A percentile compares a stretch with the other conserved stretches of the same genome.
These are phyloP conservation scores for Blastobotrys terrestris DNA, from an alignment of 805 yeast genomes.

Conservation along the genomic window DNA sequence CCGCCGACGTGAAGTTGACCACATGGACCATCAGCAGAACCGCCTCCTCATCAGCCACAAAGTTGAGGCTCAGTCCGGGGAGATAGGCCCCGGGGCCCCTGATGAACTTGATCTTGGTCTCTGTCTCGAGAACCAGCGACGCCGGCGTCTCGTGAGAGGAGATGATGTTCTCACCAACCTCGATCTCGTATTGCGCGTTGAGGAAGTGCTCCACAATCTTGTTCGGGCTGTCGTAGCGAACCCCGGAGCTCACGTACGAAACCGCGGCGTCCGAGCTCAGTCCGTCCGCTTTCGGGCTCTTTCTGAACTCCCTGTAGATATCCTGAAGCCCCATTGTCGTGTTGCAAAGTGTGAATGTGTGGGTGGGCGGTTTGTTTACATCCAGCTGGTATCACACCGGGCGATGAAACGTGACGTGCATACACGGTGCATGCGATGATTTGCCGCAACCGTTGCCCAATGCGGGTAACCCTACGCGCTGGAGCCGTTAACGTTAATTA, in stretches of 20 bases:
- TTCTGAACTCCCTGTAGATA: slow-evolving; percentile 9
- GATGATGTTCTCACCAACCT: slow-evolving; percentile 14
- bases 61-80: slow-evolving; percentile 23
- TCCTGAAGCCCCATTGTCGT: slow-evolving; percentile 1
- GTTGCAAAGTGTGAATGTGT: not conserved
- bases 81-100: slow-evolving; percentile 24
- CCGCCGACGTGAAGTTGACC: slow-evolving; percentile 12
- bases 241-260: slow-evolving; percentile 20
- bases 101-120: slow-evolving; percentile 21
- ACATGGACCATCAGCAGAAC: slow-evolving; percentile 16
- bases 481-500: no score
- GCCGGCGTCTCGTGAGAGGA: slow-evolving; percentile 13
- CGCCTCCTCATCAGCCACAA: slow-evolving; percentile 23
- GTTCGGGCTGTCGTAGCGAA: slow-evolving; percentile 12
- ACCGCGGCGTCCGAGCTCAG: slow-evolving; percentile 10
- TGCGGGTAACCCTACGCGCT: no score
- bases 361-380: not conserved
- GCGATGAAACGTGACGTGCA: not conserved
- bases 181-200: slow-evolving; percentile 14
- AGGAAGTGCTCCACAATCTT: slow-evolving; percentile 18
- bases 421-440: no score
- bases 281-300: slow-evolving; percentile 7
- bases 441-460: no score
- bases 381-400: not conserved
- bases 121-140: slow-evolving; percentile 22